A percentile compares a stretch with the other conserved stretches of the same genome.
Conservation (phyloP, 1,139 yeast genomes). For the Yamadazyma dendronema region DNA sequence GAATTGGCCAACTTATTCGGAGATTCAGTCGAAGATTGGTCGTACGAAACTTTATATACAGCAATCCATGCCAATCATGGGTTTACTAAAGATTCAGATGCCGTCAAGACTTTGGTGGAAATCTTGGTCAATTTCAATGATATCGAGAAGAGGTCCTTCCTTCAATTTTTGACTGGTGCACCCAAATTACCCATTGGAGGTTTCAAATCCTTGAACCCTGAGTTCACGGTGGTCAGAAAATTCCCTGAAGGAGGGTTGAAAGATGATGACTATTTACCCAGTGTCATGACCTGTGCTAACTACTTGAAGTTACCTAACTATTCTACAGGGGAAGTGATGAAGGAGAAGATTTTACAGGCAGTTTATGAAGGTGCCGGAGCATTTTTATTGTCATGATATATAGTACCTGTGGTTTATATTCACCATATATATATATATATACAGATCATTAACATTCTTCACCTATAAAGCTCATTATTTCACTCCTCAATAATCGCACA, state of each 20-base stretch:
- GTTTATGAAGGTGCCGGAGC: slow-evolving; percentile 88
- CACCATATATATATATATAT: background rate
- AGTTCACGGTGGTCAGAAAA: slow-evolving; percentile 83
- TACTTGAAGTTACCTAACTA: slow-evolving; percentile 88
- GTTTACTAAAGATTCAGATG: slow-evolving; percentile 66
- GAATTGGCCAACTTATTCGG: slow-evolving; percentile 69
- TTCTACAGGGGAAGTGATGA: slow-evolving; percentile 59
- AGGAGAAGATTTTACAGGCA: slow-evolving; percentile 60
- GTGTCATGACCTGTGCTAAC: slow-evolving; percentile 98
- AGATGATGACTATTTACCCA: slow-evolving; percentile 87
- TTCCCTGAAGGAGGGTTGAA: slow-evolving; percentile 62
- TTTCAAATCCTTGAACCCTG: slow-evolving; percentile 78
- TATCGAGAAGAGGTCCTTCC: slow-evolving; percentile 64
- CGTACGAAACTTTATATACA: slow-evolving; percentile 54
- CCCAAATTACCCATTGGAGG: slow-evolving; percentile 96
- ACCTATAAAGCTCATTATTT: too few relatives aligned
- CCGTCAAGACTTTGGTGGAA: slow-evolving; percentile 58
- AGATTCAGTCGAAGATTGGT: slow-evolving; percentile 86
- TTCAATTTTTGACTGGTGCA: slow-evolving; percentile 90
- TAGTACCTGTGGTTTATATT: background rate
- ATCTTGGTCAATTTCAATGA: slow-evolving; percentile 55
- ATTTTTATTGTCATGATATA: slow-evolving; percentile 63
- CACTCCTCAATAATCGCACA: too few relatives aligned
- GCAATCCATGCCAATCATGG: slow-evolving; percentile 90
- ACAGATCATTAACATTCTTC: too few relatives aligned